Evolutionary conservation across 1,139 yeast species (phyloP), one percentile per base, ranked within the genome.

Genomic region (Hanseniaspora gamundiae): DNA sequence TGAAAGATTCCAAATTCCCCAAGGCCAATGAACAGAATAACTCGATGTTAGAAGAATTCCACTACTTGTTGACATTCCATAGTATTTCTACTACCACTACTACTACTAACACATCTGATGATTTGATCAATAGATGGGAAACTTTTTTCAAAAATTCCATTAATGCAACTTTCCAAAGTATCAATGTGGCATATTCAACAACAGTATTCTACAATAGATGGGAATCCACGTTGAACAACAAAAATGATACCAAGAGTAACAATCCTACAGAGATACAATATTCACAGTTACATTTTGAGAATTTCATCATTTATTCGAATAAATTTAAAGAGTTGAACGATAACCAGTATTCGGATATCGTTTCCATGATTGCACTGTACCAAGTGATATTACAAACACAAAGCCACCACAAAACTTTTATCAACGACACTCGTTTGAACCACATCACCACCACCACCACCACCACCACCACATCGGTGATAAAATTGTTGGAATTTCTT

Each of bases 1-100:
- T 61, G 39, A 48, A 49, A 14, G 42, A 50, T 1, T 48, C 66
- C 2, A 54, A 57, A 6, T 70, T 72, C 45, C 78, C 79, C 0
- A 61, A 54, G 31, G 74, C 79, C 2, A 57, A 64, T 6, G 68
- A 69, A 41, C 17, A 56, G 1, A 73, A 71, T 49, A 54, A 59
- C 56, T 20, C 55, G 48, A 45, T 58, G 55, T 42, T 61, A 52
- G 57, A 64, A 59, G 54, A 62, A 50, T 55, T 61, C 35, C 55
- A 52, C 40, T 26, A 50, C 1, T 51, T 56, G 27, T 45, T 60
- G 39, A 33, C 24, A 8, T 33, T 33, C n/a, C 55, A 55, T 20
- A 42, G n/a, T n/a, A 48, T 29, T 56, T 52, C 42, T 55, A 59
- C 41, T 46, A 43, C 39, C 47, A 31, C n/a, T n/a, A n/a, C n/a